Percentiles rank a stretch among this genome's conserved stretches.
phyloP scores from a whole-genome alignment of 1,284 basidiomycete species.

The Trametes versicolor region DNA sequence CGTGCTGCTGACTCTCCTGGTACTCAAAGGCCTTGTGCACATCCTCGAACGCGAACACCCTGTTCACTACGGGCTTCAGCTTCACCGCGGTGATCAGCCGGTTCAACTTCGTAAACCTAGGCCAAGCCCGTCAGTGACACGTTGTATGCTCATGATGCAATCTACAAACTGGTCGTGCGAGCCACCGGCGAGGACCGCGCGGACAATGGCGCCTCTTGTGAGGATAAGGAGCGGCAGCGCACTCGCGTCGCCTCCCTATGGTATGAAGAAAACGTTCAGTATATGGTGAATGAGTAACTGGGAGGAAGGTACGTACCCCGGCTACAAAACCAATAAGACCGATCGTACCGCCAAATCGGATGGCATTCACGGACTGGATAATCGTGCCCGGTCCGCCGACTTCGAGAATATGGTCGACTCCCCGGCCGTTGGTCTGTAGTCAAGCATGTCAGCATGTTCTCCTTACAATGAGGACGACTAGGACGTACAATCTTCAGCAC shows the following conservation, averaged over 20 bases:
- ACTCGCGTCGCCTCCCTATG: conserved; percentile 34
- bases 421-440: conserved; percentile 45
- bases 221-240: conserved; percentile 2
- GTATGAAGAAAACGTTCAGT: conserved; percentile 41
- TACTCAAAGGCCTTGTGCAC: conserved; percentile 49
- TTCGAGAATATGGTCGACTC: conserved; percentile 57
- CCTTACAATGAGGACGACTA: background rate
- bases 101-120: conserved; percentile 50
- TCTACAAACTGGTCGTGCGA: conserved; percentile 11
- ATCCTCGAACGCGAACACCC: conserved; percentile 52
- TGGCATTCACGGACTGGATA: conserved; percentile 47
- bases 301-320: conserved; percentile 26
- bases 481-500: conserved; percentile 41
- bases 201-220: conserved; percentile 5
- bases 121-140: background rate
- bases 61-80: conserved; percentile 51
- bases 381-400: conserved; percentile 54
- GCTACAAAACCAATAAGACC: conserved; percentile 53
- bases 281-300: too few relatives aligned
- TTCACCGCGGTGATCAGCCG: conserved; percentile 45
- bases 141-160: background rate
- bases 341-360: conserved; percentile 51
- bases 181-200: conserved; percentile 33
- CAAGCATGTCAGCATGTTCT: background rate
- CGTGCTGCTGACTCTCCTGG: conserved; percentile 46